phyloP scores from a whole-genome alignment of 768 basidiomycete genomes.

The Psilocybe azurescens region DNA sequence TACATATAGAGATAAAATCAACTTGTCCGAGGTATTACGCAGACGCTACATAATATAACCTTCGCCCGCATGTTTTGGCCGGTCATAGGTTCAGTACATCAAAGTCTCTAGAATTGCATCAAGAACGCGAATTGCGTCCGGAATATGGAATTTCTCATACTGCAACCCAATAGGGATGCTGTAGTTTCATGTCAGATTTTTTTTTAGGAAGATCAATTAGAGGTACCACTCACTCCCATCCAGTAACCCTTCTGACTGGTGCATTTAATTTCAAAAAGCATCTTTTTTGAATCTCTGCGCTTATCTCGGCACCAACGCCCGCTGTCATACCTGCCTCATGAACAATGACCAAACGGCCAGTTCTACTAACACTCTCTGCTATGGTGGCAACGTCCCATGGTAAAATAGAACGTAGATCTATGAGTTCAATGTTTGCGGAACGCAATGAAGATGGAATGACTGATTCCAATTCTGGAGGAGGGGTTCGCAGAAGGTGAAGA shows the following conservation, averaged over 20 bases:
- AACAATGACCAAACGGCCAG: constrained; percentile 85
- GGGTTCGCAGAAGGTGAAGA: constrained; percentile 70
- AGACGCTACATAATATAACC: not conserved
- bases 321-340: constrained; percentile 91
- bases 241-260: constrained; percentile 84
- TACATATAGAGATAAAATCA: not conserved
- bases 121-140: constrained; percentile 82
- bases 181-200: constrained; percentile 5
- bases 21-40: not conserved
- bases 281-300: constrained; percentile 87
- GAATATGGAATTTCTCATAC: constrained; percentile 93
- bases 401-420: constrained; percentile 87
- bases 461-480: constrained; percentile 63
- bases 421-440: constrained; percentile 80
- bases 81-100: constrained; percentile 50
- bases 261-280: constrained; percentile 90
- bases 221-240: constrained; percentile 85
- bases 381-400: constrained; percentile 89
- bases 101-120: constrained; percentile 88
- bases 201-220: not conserved
- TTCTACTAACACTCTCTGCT: constrained; percentile 82
- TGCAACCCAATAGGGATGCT: constrained; percentile 86
- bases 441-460: constrained; percentile 72
- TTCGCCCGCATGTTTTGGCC: constrained; percentile 1
- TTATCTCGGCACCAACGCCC: constrained; percentile 90